Percentiles rank a stretch among this genome's conserved stretches.
Conservation (phyloP, 1,139 yeast species). For the Nakaseomyces bracarensis region DNA sequence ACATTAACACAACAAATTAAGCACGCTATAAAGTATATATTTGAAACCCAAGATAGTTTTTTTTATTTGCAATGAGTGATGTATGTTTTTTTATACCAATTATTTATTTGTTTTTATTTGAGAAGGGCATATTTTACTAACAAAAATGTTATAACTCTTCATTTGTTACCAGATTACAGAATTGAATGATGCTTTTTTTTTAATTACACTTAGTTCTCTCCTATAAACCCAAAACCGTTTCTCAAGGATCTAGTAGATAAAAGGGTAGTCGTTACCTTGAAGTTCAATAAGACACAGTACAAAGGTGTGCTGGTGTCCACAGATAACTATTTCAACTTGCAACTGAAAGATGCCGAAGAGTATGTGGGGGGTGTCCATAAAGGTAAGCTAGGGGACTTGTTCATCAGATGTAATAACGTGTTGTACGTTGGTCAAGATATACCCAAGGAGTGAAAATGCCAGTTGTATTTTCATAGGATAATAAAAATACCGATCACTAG, state of each 20-base stretch:
- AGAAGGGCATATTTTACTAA: no score
- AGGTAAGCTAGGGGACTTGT: constrained; percentile 69
- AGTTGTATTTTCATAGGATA: no score
- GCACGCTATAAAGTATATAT: no score
- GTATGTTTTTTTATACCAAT: no score
- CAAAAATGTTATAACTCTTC: no score
- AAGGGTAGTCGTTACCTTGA: constrained; percentile 72
- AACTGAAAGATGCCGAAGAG: constrained; percentile 65
- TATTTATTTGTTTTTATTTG: no score
- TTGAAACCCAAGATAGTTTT: no score
- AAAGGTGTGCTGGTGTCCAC: constrained; percentile 71
- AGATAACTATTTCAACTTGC: constrained; percentile 90
- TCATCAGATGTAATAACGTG: constrained; percentile 78
- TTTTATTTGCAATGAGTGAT: background rate
- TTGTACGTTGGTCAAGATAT: constrained; percentile 45
- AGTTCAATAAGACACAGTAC: constrained; percentile 91
- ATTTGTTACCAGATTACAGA: no score
- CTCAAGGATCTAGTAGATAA: constrained; percentile 64
- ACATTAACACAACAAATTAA: no score
- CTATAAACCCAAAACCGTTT: constrained; percentile 87
- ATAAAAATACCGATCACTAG: no score
- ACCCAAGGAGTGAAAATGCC: no score
- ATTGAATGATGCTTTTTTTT: background rate
- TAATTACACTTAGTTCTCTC: constrained; percentile 39
- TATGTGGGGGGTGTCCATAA: constrained; percentile 43